phyloP scores from a whole-genome alignment of 768 basidiomycete genomes.

The Lentinula raphanica region DNA sequence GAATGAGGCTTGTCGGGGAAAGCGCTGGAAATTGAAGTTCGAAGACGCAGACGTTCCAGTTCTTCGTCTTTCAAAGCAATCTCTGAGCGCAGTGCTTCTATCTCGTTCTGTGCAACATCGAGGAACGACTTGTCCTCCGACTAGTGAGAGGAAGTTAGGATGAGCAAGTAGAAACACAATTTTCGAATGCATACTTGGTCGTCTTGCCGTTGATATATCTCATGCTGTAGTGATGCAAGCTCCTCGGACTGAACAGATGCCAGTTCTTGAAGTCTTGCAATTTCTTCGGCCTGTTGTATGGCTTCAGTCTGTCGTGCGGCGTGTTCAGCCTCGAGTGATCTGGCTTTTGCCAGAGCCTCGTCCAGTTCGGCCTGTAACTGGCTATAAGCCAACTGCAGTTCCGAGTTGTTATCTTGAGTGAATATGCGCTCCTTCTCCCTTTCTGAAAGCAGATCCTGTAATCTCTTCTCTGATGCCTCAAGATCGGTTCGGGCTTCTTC shows the following conservation, averaged over 20 bases:
- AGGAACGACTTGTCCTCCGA: constrained; percentile 64
- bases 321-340: constrained; percentile 63
- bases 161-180: neutral
- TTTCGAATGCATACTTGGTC: constrained; percentile 29
- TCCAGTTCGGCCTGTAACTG: constrained; percentile 62
- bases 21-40: constrained; percentile 34
- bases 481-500: constrained; percentile 50
- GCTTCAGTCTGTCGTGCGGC: constrained; percentile 52
- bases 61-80: constrained; percentile 61
- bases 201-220: constrained; percentile 41
- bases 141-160: constrained; percentile 20
- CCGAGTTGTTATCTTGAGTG: constrained; percentile 44
- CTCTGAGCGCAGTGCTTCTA: constrained; percentile 65
- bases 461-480: constrained; percentile 38
- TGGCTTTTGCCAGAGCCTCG: constrained; percentile 44
- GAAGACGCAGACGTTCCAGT: constrained; percentile 51
- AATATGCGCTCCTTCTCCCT: constrained; percentile 50
- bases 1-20: constrained; percentile 38
- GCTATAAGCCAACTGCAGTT: constrained; percentile 57
- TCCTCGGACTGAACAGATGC: constrained; percentile 50
- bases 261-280: constrained; percentile 44
- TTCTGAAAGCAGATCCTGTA: constrained; percentile 37
- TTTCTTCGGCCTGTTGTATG: constrained; percentile 49
- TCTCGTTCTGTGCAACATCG: constrained; percentile 59
- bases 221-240: constrained; percentile 43